Evolutionary conservation across 352 stramenopile species (phyloP), one percentile per base, ranked within the genome.

Genomic region (Hyaloperonospora brassicae): DNA sequence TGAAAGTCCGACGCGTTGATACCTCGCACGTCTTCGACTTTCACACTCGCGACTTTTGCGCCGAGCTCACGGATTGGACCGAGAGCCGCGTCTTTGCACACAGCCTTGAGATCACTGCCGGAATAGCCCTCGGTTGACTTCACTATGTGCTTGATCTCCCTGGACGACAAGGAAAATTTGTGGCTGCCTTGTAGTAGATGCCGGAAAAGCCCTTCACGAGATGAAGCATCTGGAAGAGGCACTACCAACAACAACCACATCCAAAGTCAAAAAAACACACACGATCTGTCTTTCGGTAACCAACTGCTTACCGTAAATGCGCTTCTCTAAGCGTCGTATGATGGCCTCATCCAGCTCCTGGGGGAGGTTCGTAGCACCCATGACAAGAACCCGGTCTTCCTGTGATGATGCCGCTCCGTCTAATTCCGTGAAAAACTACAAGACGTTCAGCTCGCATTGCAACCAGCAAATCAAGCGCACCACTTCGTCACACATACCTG

Each of bases 61-160:
- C 83, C 80, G 39, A 90, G 64, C 9, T 86, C 82, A 35, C 93
- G 85, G 27, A 98, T 89, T 1, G 90, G 86, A 17, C 95, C 87
- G 52, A 97, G 89, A 22, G 91, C 91, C 12, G 95, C 95, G 42
- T 96, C 93, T 56, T 97, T 93, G 61, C 92, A 97, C 0, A 98
- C 55, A 59, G 96, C 92, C 53, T 97, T 98, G 17, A 94, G 61
- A 59, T 94, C 84, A 41, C 81, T 92, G 3, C 84, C 84, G 7
- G 84, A 92, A 44, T 95, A 98, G 27, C 82, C 73, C 30, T 86
- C 72, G 0, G 88, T 97, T 31, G 58, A 64, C 5, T 76, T 64
- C 2, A 89, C 82, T 27, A 97, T 74, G 9, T 54, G 44, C 11
- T 74, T 72, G 47, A 96, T 61, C 50, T 94, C 84, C 25, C 66